phyloP scores from a whole-genome alignment of 1,284 basidiomycete species.

The Inonotus obliquus region DNA sequence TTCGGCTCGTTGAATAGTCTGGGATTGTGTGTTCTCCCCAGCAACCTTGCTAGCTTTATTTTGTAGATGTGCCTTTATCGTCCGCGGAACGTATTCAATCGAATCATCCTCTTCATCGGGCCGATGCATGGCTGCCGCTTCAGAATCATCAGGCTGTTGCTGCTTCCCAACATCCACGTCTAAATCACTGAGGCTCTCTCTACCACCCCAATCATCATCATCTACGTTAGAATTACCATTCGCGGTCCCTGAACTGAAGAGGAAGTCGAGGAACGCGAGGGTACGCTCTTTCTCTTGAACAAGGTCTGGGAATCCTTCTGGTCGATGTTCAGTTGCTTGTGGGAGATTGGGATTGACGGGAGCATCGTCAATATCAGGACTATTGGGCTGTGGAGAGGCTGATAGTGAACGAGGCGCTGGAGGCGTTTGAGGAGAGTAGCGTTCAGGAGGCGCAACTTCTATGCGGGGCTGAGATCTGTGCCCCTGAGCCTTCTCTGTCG shows the following conservation, averaged over 20 bases:
- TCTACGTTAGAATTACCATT: slow-evolving; percentile 12
- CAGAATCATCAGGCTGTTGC: not conserved
- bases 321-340: slow-evolving; percentile 16
- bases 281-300: slow-evolving; percentile 41
- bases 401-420: slow-evolving; percentile 1
- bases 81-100: slow-evolving; percentile 12
- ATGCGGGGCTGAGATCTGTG: slow-evolving; percentile 7
- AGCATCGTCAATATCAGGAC: not conserved
- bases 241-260: slow-evolving; percentile 40
- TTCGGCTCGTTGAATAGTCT: too few species aligned
- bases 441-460: not conserved
- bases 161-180: slow-evolving; percentile 37
- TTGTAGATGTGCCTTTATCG: not conserved
- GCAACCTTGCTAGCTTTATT: not conserved
- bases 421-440: not conserved
- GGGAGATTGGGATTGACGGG: not conserved
- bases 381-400: slow-evolving; percentile 2
- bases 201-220: slow-evolving; percentile 48
- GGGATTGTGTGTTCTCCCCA: slow-evolving; percentile 9
- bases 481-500: not conserved
- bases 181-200: slow-evolving; percentile 44
- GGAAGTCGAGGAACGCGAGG: slow-evolving; percentile 44
- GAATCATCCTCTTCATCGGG: not conserved
- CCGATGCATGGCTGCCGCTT: not conserved
- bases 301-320: slow-evolving; percentile 27